Base-by-base conservation (phyloP, 139 green algal genomes). In the Coelastrella sp. region DNA sequence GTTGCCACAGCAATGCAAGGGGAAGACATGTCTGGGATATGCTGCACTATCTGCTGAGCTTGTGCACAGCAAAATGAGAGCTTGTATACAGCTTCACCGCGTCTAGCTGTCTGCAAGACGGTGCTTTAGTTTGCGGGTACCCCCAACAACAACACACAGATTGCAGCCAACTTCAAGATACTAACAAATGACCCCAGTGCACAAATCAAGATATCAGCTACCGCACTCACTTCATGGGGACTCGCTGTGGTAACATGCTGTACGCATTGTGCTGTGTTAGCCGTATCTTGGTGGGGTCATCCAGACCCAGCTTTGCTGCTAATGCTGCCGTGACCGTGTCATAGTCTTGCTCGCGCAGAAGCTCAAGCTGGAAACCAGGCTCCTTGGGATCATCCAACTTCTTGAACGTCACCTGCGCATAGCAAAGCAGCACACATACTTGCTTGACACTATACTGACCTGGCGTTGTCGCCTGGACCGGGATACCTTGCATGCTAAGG, bases 261-360 rank as follows among this genome's bases (percentile, higher is more conserved):
- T 97, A 99, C 14, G 77, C 78, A 94, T 98, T 99, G 91, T 99
- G 96, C 54, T 91, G 85, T 64, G 98, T 98, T 59, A 98, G 91
- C 7, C 96, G 95, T 76, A 95, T 91, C 3, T 82, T 16, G 10
- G 93, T 91, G 8, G 92, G 92, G 61, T 95, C 92, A 20, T 87
- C 74, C 74, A 96, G 22, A n/a, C 85, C 77, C 20, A 98, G 92
- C 82, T 92, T 87, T 54, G 77, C 74, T 6, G 96, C 96, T 56
- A 98, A 78, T 79, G 78, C 90, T 5, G 83, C 89, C 7, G 92
- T 92, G 8, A 91, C 83, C 2, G 68, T 80, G 68, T 88, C 83
- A 79, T 99, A 99, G 17, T 71, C 91, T 57, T 96, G 91, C 60
- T 96, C 92, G 59, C 94, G 95, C 19, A 92, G 90, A 83, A 99